Conservation (phyloP, 805 yeast genomes). For the Metschnikowia kofuensis region DNA sequence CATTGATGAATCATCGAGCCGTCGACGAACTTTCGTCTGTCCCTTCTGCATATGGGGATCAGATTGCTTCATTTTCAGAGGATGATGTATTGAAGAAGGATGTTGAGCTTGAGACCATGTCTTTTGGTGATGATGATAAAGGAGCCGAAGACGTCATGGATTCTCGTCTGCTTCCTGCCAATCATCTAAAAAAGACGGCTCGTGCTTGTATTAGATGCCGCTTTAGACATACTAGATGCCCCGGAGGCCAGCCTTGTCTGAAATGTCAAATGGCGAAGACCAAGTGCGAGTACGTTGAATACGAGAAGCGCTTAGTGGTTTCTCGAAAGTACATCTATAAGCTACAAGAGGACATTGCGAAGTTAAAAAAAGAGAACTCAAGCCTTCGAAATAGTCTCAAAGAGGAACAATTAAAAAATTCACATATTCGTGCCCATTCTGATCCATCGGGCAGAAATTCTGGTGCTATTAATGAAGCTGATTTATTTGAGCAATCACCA, state of each 20-base stretch:
- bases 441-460: conserved; percentile 1
- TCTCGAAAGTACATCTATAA: conserved; percentile 67
- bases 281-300: conserved; percentile 68
- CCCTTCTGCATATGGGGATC: background rate
- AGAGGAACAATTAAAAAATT: conserved; percentile 20
- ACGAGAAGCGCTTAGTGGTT: conserved; percentile 68
- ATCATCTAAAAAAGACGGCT: conserved; percentile 30
- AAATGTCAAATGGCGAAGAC: conserved; percentile 56
- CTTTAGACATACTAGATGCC: conserved; percentile 70
- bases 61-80: background rate
- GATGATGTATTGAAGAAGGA: conserved; percentile 2
- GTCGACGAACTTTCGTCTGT: background rate
- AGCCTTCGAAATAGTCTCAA: conserved; percentile 46
- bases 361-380: conserved; percentile 64
- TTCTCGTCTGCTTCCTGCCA: conserved; percentile 1
- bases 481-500: conserved; percentile 5
- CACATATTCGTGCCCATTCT: background rate
- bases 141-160: conserved; percentile 1
- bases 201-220: conserved; percentile 65
- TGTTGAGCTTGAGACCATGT: conserved; percentile 2
- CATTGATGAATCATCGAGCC: conserved; percentile 2
- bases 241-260: conserved; percentile 72
- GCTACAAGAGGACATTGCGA: conserved; percentile 64
- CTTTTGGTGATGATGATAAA: conserved; percentile 6
- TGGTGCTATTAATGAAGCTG: background rate